phyloP scores from a whole-genome alignment of 441 rosid species.

The Dalechampia spathulata region DNA sequence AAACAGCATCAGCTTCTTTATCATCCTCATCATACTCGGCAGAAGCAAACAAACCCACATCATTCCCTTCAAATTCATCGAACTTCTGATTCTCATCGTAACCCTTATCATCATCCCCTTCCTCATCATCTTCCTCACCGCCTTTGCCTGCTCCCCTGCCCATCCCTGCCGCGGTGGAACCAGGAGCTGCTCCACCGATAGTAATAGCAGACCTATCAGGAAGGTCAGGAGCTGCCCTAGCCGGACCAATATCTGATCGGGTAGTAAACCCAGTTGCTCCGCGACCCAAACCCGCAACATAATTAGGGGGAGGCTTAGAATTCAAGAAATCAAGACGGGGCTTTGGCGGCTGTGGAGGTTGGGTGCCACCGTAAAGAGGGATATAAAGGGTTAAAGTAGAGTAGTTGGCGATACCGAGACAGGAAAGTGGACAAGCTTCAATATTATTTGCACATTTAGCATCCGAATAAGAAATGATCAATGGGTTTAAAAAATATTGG shows the following conservation, averaged over 20 bases:
- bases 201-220: slow-evolving; percentile 68
- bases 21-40: slow-evolving; percentile 94
- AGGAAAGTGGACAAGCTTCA: slow-evolving; percentile 35
- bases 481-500: slow-evolving; percentile 33
- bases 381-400: slow-evolving; percentile 57
- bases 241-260: slow-evolving; percentile 89
- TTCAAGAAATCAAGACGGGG: slow-evolving; percentile 74
- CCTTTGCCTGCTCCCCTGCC: slow-evolving; percentile 73
- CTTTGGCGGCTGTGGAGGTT: slow-evolving; percentile 27
- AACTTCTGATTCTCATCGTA: slow-evolving; percentile 96
- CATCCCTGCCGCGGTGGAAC: slow-evolving; percentile 19
- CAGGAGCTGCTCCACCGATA: slow-evolving; percentile 37
- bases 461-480: slow-evolving; percentile 10
- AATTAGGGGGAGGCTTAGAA: slow-evolving; percentile 76
- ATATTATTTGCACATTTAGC: not conserved
- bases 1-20: slow-evolving; percentile 86
- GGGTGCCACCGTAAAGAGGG: slow-evolving; percentile 65
- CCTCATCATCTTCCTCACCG: slow-evolving; percentile 75
- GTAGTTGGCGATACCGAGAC: slow-evolving; percentile 38
- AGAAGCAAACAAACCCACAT: slow-evolving; percentile 84
- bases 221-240: slow-evolving; percentile 87
- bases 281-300: slow-evolving; percentile 93
- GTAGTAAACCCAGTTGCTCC: slow-evolving; percentile 97
- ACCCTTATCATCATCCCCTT: slow-evolving; percentile 80
- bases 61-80: slow-evolving; percentile 94